Evolutionary conservation across 768 basidiomycete species (phyloP).

Genomic region (Tylopilus balloui): DNA sequence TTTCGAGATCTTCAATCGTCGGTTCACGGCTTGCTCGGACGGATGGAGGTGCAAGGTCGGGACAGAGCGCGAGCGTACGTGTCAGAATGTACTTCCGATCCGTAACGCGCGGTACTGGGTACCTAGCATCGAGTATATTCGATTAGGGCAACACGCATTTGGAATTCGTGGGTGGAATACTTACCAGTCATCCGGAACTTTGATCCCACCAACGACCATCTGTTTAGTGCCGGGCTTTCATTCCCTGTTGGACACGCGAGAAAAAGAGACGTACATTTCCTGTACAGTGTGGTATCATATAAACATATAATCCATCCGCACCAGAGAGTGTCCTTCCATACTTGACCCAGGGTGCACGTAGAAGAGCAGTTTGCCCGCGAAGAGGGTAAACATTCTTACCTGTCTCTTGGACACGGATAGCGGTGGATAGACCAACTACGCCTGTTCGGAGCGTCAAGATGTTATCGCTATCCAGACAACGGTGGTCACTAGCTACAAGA

Average conservation of each 20-base stretch:
- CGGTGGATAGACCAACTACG: constrained; percentile 75
- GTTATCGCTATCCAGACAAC: not conserved
- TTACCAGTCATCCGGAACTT: constrained; percentile 57
- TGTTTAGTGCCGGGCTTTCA: constrained; percentile 10
- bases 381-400: constrained; percentile 45
- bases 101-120: constrained; percentile 58
- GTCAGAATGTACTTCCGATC: constrained; percentile 57
- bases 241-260: not conserved
- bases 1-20: constrained; percentile 45
- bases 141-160: not conserved
- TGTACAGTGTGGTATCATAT: constrained; percentile 35
- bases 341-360: constrained; percentile 47
- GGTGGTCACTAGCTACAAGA: not conserved
- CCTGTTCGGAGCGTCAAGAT: constrained; percentile 38
- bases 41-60: constrained; percentile 55
- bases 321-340: constrained; percentile 33
- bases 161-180: not conserved
- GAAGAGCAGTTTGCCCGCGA: constrained; percentile 42
- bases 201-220: constrained; percentile 61
- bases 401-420: constrained; percentile 61
- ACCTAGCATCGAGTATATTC: constrained; percentile 36
- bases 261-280: constrained; percentile 36
- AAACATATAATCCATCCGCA: constrained; percentile 30
- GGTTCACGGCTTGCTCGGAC: constrained; percentile 43
- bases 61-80: constrained; percentile 47